Evolutionary conservation across 2,329 filamentous ascomycete species (phyloP), one percentile per base, ranked within the genome.

Genomic region (Hymenoscyphus linearis): DNA sequence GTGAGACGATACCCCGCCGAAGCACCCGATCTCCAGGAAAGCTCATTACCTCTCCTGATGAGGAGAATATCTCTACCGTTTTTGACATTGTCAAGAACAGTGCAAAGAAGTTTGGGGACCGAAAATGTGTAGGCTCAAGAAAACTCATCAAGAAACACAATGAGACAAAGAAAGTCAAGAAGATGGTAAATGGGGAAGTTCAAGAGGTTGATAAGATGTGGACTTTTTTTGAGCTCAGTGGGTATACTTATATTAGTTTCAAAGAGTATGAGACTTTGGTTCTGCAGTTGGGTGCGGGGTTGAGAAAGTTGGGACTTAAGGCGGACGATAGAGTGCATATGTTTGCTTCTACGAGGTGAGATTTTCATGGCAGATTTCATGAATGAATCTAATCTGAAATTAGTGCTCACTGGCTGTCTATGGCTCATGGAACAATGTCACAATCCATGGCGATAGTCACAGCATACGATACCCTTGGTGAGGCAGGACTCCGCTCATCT

Each of bases 361-460:
- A 10, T 27, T 31, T 31, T 27, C 12, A 25, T 4, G 16, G 5
- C 12, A 3, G 22, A 12, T 12, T 40, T 40, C 10, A 31, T 52
- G 14, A 22, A 25, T 40, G 1, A 13, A 10, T 14, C 50, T 53
- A 34, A 53, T n/a, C 12, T 2, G n/a, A 53, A 53, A 18, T 4
- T 26, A 68, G 66, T 59, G 60, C 64, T 27, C 63, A 67, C 71
- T 82, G 80, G 80, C 71, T 82, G 26, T 73, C 76, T 65, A 76
- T 76, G 69, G 79, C 79, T 18, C 80, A 82, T 68, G 79, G 74
- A 57, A 77, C 79, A 60, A 77, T 87, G 36, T 93, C 91, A 18
- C 93, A 96, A 76, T 92, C 90, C 54, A 85, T 96, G 73, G 85
- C 89, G 62, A 92, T 96, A 66, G 93, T 96, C 57, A 97, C 93